These are phyloP conservation scores for Quercus gilva DNA, from an alignment of 306 rosid species.

Conservation along the genomic window DNA sequence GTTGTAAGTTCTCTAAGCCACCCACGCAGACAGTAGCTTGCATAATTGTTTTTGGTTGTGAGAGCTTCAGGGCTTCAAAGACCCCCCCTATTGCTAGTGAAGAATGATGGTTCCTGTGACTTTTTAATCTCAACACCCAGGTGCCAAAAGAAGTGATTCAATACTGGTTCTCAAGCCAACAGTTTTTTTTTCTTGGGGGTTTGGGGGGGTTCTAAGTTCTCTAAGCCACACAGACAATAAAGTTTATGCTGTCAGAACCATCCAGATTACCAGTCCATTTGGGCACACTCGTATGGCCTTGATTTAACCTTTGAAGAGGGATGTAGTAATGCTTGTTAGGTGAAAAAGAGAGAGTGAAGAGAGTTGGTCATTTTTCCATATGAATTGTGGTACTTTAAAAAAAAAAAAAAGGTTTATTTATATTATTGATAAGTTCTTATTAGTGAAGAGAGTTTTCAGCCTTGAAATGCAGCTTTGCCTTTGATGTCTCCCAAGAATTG, in stretches of 20 bases:
- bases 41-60: conserved; percentile 94
- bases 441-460: no score
- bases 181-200: background rate
- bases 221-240: background rate
- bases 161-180: background rate
- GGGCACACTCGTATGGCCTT: background rate
- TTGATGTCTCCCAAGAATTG: background rate
- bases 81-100: conserved; percentile 14
- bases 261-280: background rate
- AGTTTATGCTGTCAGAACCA: background rate
- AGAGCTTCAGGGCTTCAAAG: conserved; percentile 67
- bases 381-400: no score
- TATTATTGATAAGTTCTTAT: no score
- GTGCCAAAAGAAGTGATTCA: background rate
- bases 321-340: background rate
- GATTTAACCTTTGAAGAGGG: background rate
- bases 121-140: background rate
- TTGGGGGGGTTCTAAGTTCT: background rate
- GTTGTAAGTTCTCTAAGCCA: background rate
- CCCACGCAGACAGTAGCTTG: conserved; percentile 36
- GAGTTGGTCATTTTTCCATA: background rate
- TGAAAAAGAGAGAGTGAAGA: background rate
- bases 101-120: conserved; percentile 26
- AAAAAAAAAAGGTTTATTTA: no score
- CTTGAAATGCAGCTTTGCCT: no score